phyloP scores from a whole-genome alignment of 495 filamentous ascomycete species.

The Tuber borchii region DNA sequence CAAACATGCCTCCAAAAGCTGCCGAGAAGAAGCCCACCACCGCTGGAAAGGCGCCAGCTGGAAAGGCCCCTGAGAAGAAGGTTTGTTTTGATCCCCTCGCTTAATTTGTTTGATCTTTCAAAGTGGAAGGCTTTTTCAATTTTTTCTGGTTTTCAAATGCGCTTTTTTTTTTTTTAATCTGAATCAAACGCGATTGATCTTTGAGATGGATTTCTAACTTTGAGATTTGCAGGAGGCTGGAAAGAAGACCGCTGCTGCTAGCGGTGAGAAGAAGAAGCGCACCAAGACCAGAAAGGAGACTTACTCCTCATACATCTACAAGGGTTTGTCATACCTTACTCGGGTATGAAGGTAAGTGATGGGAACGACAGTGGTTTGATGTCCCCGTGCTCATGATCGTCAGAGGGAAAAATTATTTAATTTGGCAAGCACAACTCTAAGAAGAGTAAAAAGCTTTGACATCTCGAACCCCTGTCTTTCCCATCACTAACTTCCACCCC shows the following conservation, averaged over 20 bases:
- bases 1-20: constrained; percentile 87
- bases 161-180: constrained; percentile 8
- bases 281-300: constrained; percentile 99
- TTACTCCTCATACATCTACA: constrained; percentile 99
- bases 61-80: constrained; percentile 94
- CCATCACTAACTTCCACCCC: too few relatives aligned
- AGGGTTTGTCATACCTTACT: constrained; percentile 70
- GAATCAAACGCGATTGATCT: constrained; percentile 10
- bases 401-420: too few relatives aligned
- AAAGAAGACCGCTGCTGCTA: constrained; percentile 91
- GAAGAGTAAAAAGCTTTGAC: too few relatives aligned
- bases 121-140: background rate
- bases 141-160: constrained; percentile 14
- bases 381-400: too few relatives aligned
- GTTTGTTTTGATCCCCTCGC: constrained; percentile 24
- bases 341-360: too few relatives aligned
- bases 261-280: constrained; percentile 99
- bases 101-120: constrained; percentile 3
- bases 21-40: constrained; percentile 95
- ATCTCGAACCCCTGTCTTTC: too few relatives aligned
- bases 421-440: too few relatives aligned
- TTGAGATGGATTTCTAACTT: constrained; percentile 13
- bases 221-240: constrained; percentile 60
- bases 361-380: too few relatives aligned
- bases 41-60: constrained; percentile 91